A percentile compares a stretch with the other conserved stretches of the same genome.
These are phyloP conservation scores for Podospora comata DNA, from an alignment of 495 filamentous ascomycete genomes.

Conservation along the genomic window DNA sequence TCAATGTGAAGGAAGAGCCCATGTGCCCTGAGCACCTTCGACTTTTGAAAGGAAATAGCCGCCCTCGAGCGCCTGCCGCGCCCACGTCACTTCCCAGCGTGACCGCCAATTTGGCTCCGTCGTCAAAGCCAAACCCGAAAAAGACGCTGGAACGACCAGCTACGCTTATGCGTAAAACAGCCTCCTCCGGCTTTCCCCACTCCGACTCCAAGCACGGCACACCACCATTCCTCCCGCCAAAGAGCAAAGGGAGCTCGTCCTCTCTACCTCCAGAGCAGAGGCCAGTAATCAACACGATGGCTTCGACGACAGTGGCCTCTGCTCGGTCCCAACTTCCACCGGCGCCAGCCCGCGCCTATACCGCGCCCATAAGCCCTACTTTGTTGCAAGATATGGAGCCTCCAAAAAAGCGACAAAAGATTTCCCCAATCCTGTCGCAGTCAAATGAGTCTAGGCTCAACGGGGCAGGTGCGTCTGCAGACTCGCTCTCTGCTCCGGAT, in stretches of 20 bases:
- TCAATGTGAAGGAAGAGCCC: neutral
- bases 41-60: neutral
- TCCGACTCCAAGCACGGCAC: slow-evolving; percentile 15
- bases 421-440: slow-evolving; percentile 10
- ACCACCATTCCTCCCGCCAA: slow-evolving; percentile 3
- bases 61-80: neutral
- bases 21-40: neutral
- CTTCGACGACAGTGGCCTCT: neutral
- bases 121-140: slow-evolving; percentile 4
- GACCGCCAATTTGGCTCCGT: neutral
- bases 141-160: slow-evolving; percentile 2
- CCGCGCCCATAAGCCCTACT: slow-evolving; percentile 15
- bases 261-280: neutral
- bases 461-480: neutral
- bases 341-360: slow-evolving; percentile 8
- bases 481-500: neutral
- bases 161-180: neutral
- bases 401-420: slow-evolving; percentile 18
- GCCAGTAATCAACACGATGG: neutral
- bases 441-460: slow-evolving; percentile 9
- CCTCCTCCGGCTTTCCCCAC: neutral
- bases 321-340: neutral
- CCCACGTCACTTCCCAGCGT: neutral
- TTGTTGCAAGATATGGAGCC: slow-evolving; percentile 13
- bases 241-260: neutral